Evolutionary conservation across 2,329 filamentous ascomycete species (phyloP), one percentile per base, ranked within the genome.

Genomic region (Colletotrichum destructivum): DNA sequence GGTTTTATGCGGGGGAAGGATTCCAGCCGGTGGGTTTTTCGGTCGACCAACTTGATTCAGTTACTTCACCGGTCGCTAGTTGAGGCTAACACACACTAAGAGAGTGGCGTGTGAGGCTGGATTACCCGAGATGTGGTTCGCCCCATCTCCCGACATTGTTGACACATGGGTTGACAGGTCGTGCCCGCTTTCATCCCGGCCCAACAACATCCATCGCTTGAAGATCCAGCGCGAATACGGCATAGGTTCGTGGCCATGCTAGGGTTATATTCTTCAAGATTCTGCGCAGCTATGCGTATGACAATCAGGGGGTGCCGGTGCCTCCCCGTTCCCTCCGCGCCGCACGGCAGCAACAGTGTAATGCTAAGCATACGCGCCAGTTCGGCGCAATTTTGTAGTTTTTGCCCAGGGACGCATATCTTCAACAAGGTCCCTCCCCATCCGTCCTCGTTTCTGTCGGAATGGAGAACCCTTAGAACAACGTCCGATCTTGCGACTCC

Each of bases 91-190:
- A 57, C 65, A n/a, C 21, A 63, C 59, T 40, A 31, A 47, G 69
- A 16, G 46, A 42, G 31, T 60, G 35, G 46, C 54, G 51, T 42
- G 54, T 42, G 69, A 71, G 54, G 60, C 59, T 63, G 65, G 55
- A 55, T 40, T 68, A 63, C 46, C 65, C 66, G 52, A 69, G 51
- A 69, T 68, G 69, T 59, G 46, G 51, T 47, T 38, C 42, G 59
- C 52, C 57, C 69, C 69, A 69, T 69, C 38, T 71, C 54, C 59
- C 69, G 59, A 71, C 54, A 69, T 59, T 54, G 59, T 42, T 69
- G 21, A 46, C 52, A 63, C 49, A 54, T 35, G 44, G 57, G 49
- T 16, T 26, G 21, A 21, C 15, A 42, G 23, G 42, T 52, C 38
- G 12, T 42, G 23, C 56, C 63, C 57, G 35, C 51, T 49, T 51